Percentiles rank a stretch among this genome's conserved stretches.
phyloP scores from a whole-genome alignment of 139 green algal species.

The Trebouxia sp. region DNA sequence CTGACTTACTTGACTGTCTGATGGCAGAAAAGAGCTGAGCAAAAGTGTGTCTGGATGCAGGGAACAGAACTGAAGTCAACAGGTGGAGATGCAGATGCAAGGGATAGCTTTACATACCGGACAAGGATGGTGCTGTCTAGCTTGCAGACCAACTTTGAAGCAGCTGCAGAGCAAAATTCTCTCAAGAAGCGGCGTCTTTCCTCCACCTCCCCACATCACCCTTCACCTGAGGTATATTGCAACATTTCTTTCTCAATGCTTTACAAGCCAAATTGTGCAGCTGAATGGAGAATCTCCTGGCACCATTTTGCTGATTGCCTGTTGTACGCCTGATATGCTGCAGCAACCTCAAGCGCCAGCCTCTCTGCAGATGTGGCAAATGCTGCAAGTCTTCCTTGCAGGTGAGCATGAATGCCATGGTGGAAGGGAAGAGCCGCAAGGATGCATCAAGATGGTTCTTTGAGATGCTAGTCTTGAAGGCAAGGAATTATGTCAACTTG shows the following conservation, averaged over 20 bases:
- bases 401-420: constrained; percentile 39
- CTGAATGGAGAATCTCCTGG: no score
- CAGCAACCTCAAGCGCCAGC: no score
- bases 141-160: constrained; percentile 32
- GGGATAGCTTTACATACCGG: constrained; percentile 31
- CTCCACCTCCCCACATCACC: not conserved
- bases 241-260: no score
- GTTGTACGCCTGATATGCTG: no score
- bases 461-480: constrained; percentile 67
- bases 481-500: constrained; percentile 55
- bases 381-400: no score
- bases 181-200: constrained; percentile 7
- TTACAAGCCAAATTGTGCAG: no score
- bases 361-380: no score
- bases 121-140: constrained; percentile 25
- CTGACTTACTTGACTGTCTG: not conserved
- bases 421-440: constrained; percentile 42
- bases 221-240: not conserved
- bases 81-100: not conserved
- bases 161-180: not conserved
- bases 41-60: no score
- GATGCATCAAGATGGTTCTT: constrained; percentile 69
- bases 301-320: no score
- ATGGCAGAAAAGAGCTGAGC: no score
- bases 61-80: not conserved